Conservation (phyloP, 257 asterid species). For the Capsicum chinense region DNA sequence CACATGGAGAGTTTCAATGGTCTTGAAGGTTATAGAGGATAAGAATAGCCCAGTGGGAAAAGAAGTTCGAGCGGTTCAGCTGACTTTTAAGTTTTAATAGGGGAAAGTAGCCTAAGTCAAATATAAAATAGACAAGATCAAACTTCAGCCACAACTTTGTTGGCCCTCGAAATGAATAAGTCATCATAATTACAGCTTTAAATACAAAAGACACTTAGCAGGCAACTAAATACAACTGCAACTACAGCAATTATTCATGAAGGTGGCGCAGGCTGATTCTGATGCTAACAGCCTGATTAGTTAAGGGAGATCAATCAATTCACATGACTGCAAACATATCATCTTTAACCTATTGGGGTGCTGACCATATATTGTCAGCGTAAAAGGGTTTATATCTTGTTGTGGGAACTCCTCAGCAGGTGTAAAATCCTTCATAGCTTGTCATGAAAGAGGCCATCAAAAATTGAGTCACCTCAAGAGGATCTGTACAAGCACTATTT, state of each 20-base stretch:
- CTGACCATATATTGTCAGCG: neutral
- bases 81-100: neutral
- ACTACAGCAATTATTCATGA: neutral
- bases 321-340: neutral
- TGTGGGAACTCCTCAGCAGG: neutral
- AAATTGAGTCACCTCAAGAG: neutral
- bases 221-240: neutral
- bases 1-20: neutral
- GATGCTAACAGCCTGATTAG: neutral
- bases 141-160: constrained; percentile 6
- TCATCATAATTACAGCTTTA: neutral
- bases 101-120: neutral
- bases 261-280: constrained; percentile 14
- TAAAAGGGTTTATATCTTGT: neutral
- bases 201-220: neutral
- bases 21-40: neutral
- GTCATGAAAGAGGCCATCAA: neutral
- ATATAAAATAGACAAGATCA: constrained; percentile 7
- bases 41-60: neutral
- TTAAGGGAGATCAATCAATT: neutral
- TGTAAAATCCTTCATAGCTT: neutral
- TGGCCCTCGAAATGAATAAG: neutral
- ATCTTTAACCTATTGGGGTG: neutral
- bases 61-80: neutral
- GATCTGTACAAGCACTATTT: constrained; percentile 1